These are phyloP conservation scores for Paraleonurus japonicus DNA, from an alignment of 257 asterid species.

Conservation along the genomic window DNA sequence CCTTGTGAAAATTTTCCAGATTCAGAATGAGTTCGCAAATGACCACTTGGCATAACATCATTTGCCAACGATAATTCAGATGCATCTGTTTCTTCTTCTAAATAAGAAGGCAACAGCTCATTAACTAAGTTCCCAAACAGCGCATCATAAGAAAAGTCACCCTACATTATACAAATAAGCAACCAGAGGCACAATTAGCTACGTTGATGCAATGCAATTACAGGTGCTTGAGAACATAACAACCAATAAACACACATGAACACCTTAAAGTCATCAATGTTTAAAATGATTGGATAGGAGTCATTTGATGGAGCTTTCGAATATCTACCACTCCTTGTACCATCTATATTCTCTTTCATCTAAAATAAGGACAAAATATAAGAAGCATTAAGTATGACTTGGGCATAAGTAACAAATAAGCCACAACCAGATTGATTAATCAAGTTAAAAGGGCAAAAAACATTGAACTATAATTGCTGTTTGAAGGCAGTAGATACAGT, in stretches of 20 bases:
- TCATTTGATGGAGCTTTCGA: conserved; percentile 49
- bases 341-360: conserved; percentile 78
- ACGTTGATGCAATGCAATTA: background rate
- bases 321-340: conserved; percentile 39
- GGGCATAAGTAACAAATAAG: background rate
- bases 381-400: conserved; percentile 19
- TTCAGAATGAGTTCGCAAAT: conserved; percentile 61
- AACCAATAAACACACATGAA: conserved; percentile 15
- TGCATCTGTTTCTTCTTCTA: conserved; percentile 62
- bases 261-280: conserved; percentile 93
- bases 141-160: conserved; percentile 88
- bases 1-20: conserved; percentile 59
- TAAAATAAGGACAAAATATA: conserved; percentile 31
- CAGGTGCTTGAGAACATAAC: conserved; percentile 5
- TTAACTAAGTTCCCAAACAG: conserved; percentile 84
- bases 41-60: conserved; percentile 66
- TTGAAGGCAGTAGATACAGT: background rate
- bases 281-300: conserved; percentile 63
- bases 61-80: conserved; percentile 56
- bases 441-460: background rate
- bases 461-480: background rate
- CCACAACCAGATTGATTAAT: conserved; percentile 15
- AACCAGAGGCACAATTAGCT: conserved; percentile 20
- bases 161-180: conserved; percentile 49
- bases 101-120: conserved; percentile 80